Conservation (phyloP, 495 filamentous ascomycete species). For the Wilcoxina mikolae region DNA sequence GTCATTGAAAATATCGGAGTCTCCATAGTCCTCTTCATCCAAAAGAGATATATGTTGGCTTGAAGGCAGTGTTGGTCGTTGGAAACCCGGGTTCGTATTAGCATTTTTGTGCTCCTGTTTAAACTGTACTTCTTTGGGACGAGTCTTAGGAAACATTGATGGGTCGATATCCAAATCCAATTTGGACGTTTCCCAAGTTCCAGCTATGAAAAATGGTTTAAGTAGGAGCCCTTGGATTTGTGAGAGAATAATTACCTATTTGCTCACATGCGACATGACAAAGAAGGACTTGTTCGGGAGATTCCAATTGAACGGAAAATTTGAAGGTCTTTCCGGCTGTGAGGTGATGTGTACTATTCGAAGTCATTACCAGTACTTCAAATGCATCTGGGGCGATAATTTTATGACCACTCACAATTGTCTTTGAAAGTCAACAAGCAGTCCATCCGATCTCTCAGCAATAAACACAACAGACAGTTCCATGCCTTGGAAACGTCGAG, state of each 20-base stretch:
- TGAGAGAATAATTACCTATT: slow-evolving; percentile 41
- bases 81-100: too few species aligned
- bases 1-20: slow-evolving; percentile 12
- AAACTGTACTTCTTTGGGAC: background rate
- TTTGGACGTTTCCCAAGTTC: slow-evolving; percentile 49
- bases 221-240: background rate
- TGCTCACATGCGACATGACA: slow-evolving; percentile 80
- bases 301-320: slow-evolving; percentile 45
- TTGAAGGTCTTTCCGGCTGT: slow-evolving; percentile 46
- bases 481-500: background rate
- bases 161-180: slow-evolving; percentile 48
- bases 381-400: background rate
- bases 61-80: background rate
- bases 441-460: slow-evolving; percentile 60
- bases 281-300: slow-evolving; percentile 42
- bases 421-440: slow-evolving; percentile 62
- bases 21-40: slow-evolving; percentile 7
- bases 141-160: slow-evolving; percentile 36
- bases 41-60: background rate
- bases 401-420: slow-evolving; percentile 36
- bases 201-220: slow-evolving; percentile 38
- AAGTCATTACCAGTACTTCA: slow-evolving; percentile 3
- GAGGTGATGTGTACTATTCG: slow-evolving; percentile 47
- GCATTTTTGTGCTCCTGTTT: background rate
- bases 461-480: slow-evolving; percentile 41